Conservation (phyloP, 805 yeast species). For the Lachancea meyersii region DNA sequence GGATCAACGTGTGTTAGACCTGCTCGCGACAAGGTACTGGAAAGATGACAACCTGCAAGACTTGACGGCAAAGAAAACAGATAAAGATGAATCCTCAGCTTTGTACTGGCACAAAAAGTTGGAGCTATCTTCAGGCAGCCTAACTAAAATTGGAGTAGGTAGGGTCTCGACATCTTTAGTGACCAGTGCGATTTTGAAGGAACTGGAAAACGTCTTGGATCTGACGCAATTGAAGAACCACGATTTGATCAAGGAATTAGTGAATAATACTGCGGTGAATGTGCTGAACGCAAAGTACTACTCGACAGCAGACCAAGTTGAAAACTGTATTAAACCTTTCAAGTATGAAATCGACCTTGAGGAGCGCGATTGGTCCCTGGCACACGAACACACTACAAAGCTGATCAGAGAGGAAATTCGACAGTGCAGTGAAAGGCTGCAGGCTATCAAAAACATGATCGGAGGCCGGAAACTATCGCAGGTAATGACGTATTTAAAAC, state of each 20-base stretch:
- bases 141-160: slow-evolving; percentile 93
- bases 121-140: slow-evolving; percentile 73
- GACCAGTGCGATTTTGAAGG: slow-evolving; percentile 72
- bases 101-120: slow-evolving; percentile 82
- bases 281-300: slow-evolving; percentile 74
- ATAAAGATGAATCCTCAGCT: slow-evolving; percentile 39
- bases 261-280: slow-evolving; percentile 74
- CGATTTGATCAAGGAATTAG: slow-evolving; percentile 77
- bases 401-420: slow-evolving; percentile 76
- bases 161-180: slow-evolving; percentile 77
- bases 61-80: slow-evolving; percentile 53
- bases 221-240: slow-evolving; percentile 74
- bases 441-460: slow-evolving; percentile 54
- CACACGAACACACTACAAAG: slow-evolving; percentile 70
- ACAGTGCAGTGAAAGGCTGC: slow-evolving; percentile 67
- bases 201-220: slow-evolving; percentile 66
- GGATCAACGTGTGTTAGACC: slow-evolving; percentile 83
- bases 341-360: slow-evolving; percentile 96
- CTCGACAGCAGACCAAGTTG: slow-evolving; percentile 97
- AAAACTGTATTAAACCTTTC: slow-evolving; percentile 95
- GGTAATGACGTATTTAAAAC: slow-evolving; percentile 64
- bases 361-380: slow-evolving; percentile 83
- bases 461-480: slow-evolving; percentile 83
- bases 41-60: slow-evolving; percentile 45
- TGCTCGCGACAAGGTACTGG: slow-evolving; percentile 91